Evolutionary conservation across 192 early-diverging fungal genomes (phyloP).

Genomic region (Backusella sp.): DNA sequence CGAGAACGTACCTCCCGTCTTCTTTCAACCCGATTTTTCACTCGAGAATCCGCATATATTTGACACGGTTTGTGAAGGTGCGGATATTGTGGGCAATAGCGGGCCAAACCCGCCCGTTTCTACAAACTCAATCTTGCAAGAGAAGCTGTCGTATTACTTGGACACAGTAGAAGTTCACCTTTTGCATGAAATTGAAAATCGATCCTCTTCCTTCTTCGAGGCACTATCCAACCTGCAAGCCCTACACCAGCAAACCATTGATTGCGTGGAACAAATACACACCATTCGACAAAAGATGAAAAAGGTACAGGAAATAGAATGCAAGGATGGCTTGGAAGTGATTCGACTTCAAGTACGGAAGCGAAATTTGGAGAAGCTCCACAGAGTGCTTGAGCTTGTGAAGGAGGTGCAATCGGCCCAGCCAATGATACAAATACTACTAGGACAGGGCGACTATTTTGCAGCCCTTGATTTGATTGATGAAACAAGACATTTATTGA

Average conservation of each 20-base stretch:
- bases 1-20: slow-evolving; percentile 84
- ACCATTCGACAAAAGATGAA: slow-evolving; percentile 69
- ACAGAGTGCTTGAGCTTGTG: slow-evolving; percentile 70
- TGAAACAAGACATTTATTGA: slow-evolving; percentile 63
- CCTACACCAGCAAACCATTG: slow-evolving; percentile 87
- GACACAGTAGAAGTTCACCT: slow-evolving; percentile 95
- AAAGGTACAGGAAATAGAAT: slow-evolving; percentile 59
- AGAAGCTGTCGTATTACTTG: slow-evolving; percentile 85
- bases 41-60: slow-evolving; percentile 91
- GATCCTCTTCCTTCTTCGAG: slow-evolving; percentile 95
- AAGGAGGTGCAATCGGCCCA: slow-evolving; percentile 75
- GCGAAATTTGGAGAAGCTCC: slow-evolving; percentile 67
- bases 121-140: slow-evolving; percentile 77
- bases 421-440: slow-evolving; percentile 80
- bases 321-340: slow-evolving; percentile 79
- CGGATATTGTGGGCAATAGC: slow-evolving; percentile 53
- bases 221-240: slow-evolving; percentile 92
- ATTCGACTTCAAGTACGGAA: slow-evolving; percentile 76
- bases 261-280: slow-evolving; percentile 88
- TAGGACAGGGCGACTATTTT: slow-evolving; percentile 81
- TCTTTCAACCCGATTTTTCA: slow-evolving; percentile 82
- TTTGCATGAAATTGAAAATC: slow-evolving; percentile 89
- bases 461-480: slow-evolving; percentile 89
- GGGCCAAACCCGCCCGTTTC: slow-evolving; percentile 48
- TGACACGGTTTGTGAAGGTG: slow-evolving; percentile 74